These are phyloP conservation scores for Zymoseptoria passerinii DNA, from an alignment of 2,329 filamentous ascomycete species.

Conservation along the genomic window DNA sequence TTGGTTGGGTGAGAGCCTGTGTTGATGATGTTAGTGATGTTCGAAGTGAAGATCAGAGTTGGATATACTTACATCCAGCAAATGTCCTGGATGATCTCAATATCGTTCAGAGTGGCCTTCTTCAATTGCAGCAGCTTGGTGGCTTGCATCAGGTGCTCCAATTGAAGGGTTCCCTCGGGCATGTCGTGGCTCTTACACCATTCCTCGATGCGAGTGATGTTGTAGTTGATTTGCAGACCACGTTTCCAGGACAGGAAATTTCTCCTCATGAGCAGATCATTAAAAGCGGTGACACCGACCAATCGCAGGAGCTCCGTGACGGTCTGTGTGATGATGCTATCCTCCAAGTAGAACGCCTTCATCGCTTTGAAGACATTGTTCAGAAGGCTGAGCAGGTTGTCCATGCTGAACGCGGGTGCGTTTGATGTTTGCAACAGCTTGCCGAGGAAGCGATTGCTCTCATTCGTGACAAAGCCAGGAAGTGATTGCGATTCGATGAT, in stretches of 20 bases:
- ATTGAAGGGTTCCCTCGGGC: slow-evolving; percentile 93
- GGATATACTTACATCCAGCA: slow-evolving; percentile 94
- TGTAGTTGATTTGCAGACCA: slow-evolving; percentile 98
- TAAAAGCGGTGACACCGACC: slow-evolving; percentile 96
- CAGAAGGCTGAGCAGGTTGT: slow-evolving; percentile 87
- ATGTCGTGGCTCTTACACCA: slow-evolving; percentile 99
- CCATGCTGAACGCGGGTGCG: slow-evolving; percentile 96
- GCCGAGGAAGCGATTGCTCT: slow-evolving; percentile 95
- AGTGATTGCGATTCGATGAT: slow-evolving; percentile 99
- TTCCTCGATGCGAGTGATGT: slow-evolving; percentile 97
- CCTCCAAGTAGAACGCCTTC: slow-evolving; percentile 97
- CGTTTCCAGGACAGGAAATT: slow-evolving; percentile 99
- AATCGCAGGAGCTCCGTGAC: slow-evolving; percentile 87
- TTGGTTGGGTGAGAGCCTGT: slow-evolving; percentile 90
- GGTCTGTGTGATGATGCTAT: slow-evolving; percentile 90
- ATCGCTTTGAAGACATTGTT: slow-evolving; percentile 98
- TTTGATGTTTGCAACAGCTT: slow-evolving; percentile 90
- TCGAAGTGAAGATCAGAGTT: neutral
- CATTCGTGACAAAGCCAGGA: slow-evolving; percentile 96
- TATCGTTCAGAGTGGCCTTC: slow-evolving; percentile 97
- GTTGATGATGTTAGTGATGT: slow-evolving; percentile 9
- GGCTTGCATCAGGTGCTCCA: slow-evolving; percentile 99
- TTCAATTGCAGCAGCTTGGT: slow-evolving; percentile 97
- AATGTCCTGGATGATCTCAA: slow-evolving; percentile 99
- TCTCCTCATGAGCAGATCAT: slow-evolving; percentile 91